These are phyloP conservation scores for Kockovaella imperatae DNA, from an alignment of 768 basidiomycete genomes.

Conservation along the genomic window DNA sequence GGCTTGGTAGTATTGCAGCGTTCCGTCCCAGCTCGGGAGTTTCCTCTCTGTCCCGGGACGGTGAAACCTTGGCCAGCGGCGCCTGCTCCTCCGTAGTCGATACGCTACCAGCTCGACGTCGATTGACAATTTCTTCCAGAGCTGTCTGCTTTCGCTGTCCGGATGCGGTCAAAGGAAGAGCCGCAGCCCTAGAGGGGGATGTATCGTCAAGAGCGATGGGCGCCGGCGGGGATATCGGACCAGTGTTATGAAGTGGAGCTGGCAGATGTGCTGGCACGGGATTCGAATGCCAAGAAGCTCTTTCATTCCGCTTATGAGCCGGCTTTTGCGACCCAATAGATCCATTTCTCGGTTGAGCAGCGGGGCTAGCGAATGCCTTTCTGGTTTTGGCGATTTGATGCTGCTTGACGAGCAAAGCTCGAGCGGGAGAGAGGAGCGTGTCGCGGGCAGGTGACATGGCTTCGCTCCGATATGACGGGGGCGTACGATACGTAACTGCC, in stretches of 20 bases:
- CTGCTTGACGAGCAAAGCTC: conserved; percentile 30
- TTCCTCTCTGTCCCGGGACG: no score
- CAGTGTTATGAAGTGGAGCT: background rate
- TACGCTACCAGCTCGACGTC: conserved; percentile 26
- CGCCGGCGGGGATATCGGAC: background rate
- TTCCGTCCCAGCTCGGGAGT: no score
- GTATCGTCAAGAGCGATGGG: background rate
- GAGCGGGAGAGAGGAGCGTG: no score
- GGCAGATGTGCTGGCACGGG: background rate
- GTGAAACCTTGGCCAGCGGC: background rate
- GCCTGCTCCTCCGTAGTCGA: background rate
- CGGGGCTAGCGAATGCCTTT: conserved; percentile 28
- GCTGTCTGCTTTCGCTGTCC: conserved; percentile 17
- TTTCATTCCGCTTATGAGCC: background rate
- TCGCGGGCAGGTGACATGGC: no score
- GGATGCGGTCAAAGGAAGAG: background rate
- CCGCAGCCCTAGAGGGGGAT: background rate
- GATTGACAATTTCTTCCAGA: conserved; percentile 30
- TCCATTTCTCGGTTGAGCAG: conserved; percentile 8
- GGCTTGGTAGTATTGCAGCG: background rate
- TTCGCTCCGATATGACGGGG: no score
- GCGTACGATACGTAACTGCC: no score
- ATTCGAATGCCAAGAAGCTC: conserved; percentile 3
- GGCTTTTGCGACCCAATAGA: background rate
- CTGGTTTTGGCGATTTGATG: conserved; percentile 31